Conservation (phyloP, 192 early-diverging fungal species). For the Glomus cerebriforme region DNA sequence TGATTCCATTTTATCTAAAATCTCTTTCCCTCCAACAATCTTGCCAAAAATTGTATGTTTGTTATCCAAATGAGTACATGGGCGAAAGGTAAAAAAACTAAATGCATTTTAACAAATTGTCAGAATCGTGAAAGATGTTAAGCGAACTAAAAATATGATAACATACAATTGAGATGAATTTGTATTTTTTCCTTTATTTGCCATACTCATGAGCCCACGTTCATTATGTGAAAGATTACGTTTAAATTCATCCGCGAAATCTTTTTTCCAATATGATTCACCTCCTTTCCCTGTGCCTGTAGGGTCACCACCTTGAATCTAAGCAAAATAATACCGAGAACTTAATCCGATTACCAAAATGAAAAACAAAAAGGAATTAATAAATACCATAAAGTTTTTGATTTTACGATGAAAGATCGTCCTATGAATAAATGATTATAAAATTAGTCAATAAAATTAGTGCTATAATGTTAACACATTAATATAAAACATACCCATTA, state of each 20-base stretch:
- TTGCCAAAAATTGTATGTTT: slow-evolving; percentile 97
- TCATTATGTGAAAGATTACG: slow-evolving; percentile 72
- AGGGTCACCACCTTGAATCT: slow-evolving; percentile 94
- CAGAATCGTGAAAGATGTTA: not conserved
- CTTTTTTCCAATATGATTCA: slow-evolving; percentile 65
- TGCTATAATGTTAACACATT: not conserved
- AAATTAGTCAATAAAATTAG: not conserved
- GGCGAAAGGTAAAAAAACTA: slow-evolving; percentile 71
- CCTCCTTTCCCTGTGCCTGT: slow-evolving; percentile 93
- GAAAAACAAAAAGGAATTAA: not conserved
- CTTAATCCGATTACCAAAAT: slow-evolving; percentile 11
- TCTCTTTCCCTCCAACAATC: slow-evolving; percentile 83
- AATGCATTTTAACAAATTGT: slow-evolving; percentile 31
- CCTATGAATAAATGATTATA: not conserved
- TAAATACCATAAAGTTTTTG: slow-evolving; percentile 85
- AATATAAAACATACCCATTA: slow-evolving; percentile 40
- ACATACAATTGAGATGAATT: slow-evolving; percentile 82
- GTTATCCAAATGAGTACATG: slow-evolving; percentile 66
- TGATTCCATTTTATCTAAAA: slow-evolving; percentile 78
- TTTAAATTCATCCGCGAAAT: slow-evolving; percentile 72
- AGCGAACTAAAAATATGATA: not conserved
- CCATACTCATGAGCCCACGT: slow-evolving; percentile 91
- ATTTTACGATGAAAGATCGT: slow-evolving; percentile 82
- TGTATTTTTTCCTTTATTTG: slow-evolving; percentile 90
- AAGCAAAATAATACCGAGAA: slow-evolving; percentile 3